Evolutionary conservation across 352 stramenopile species (phyloP).

Genomic region (Globisporangium perplexum): DNA sequence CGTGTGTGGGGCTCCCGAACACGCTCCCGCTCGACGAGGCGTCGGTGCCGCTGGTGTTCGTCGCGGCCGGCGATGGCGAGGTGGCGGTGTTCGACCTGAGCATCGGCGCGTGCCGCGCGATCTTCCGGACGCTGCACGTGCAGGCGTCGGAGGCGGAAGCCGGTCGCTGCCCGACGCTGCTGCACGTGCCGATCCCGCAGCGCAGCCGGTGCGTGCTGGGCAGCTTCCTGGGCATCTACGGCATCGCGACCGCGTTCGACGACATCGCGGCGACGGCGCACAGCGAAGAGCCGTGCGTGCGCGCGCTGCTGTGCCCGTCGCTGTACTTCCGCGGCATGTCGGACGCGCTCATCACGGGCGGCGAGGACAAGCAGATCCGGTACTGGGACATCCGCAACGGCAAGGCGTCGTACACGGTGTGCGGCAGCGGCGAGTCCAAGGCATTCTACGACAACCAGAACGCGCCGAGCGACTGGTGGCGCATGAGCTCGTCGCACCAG

Average conservation of each 20-base stretch:
- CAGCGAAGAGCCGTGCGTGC: constrained; percentile 80
- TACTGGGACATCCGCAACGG: constrained; percentile 96
- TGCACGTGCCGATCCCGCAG: constrained; percentile 73
- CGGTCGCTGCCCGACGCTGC: constrained; percentile 62
- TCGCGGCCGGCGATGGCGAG: constrained; percentile 91
- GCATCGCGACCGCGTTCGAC: constrained; percentile 76
- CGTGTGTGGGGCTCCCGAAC: constrained; percentile 76
- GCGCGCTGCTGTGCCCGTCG: constrained; percentile 85
- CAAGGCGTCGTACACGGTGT: constrained; percentile 93
- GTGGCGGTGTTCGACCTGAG: constrained; percentile 86
- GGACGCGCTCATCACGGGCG: constrained; percentile 90
- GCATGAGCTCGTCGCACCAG: constrained; percentile 52
- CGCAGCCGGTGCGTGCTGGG: constrained; percentile 61
- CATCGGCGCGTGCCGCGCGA: constrained; percentile 87
- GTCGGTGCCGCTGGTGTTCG: constrained; percentile 90
- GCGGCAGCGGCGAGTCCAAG: constrained; percentile 79
- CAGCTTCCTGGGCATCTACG: constrained; percentile 77
- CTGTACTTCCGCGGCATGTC: constrained; percentile 78
- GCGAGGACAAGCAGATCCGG: constrained; percentile 92
- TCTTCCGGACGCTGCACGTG: constrained; percentile 88
- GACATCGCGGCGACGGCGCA: constrained; percentile 68
- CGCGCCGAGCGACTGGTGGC: constrained; percentile 78
- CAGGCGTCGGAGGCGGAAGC: constrained; percentile 73
- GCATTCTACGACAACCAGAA: constrained; percentile 86
- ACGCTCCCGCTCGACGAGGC: constrained; percentile 63